Base-by-base conservation (phyloP, 352 stramenopile genomes). In the Elongisporangium prolatum region DNA sequence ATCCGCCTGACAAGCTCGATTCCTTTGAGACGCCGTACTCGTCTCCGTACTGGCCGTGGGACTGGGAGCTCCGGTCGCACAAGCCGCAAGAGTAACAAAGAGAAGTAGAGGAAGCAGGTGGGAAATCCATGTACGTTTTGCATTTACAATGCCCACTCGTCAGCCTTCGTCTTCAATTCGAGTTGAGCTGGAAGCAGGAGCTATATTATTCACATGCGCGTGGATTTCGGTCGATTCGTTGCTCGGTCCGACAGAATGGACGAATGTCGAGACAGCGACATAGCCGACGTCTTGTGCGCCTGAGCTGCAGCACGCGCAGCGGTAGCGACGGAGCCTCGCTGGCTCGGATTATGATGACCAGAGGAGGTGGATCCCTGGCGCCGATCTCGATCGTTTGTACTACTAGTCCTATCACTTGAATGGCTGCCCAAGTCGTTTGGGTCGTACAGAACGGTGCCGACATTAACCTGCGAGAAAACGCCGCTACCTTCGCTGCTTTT, bases 11-110 rank as follows among this genome's bases (percentile, higher is more conserved):
- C 48, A 68, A 80, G 53, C 63, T 84, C 38, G 64, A 77, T 22
- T 64, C 65, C 50, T 94, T 89, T 48, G 64, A 61, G 17, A 59
- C 54, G 54, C 87, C 87, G n/a, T 96, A 96, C 68, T 89, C 81
- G 49, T 91, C 78, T 25, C 66, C 62, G 1, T 90, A 92, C 54
- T 94, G 84, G 84, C 59, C 80, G 20, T 74, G 68, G 9, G 77
- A 90, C 65, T 90, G 80, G 80, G 71, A 77, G 10, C 56, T 79
- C 50, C 80, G 77, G 20, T 77, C 57, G 57, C 37, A 52, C 34
- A 60, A 53, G 48, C 66, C 8, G n/a, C 28, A 28, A 40, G n/a
- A 4, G 16, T 37, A 34, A 28, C 13, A n/a, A 57, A n/a, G 24
- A 24, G 52, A 4, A 5, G 13, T 57, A 40, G 22, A 21, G 48